phyloP scores from a whole-genome alignment of 371 early-diverging fungal genomes.

The Mucor velutinosus region DNA sequence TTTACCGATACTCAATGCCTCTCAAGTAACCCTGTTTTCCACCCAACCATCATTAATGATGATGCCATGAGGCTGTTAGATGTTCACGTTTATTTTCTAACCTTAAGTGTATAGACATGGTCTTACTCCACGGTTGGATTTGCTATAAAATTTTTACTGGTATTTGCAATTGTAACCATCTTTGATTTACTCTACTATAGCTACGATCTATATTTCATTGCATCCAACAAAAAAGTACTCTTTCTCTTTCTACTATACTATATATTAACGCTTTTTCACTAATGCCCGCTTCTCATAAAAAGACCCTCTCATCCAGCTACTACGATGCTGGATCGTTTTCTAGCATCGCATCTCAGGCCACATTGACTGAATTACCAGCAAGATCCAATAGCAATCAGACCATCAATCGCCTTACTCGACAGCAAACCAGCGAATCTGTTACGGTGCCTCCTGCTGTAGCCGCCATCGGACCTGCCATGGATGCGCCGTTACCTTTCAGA shows the following conservation, averaged over 20 bases:
- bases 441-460: not conserved
- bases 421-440: not conserved
- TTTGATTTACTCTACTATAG: not conserved
- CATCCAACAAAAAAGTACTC: not conserved
- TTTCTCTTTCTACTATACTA: not conserved
- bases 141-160: conserved; percentile 7
- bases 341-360: conserved; percentile 33
- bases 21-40: not conserved
- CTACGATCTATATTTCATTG: not conserved
- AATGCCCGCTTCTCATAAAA: conserved; percentile 1
- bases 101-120: not conserved
- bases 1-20: not conserved
- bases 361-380: conserved; percentile 24
- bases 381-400: not conserved
- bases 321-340: conserved; percentile 22
- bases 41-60: not conserved
- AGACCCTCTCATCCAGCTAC: conserved; percentile 9
- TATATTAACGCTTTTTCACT: not conserved
- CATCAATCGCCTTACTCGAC: not conserved
- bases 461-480: not conserved
- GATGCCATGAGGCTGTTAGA: conserved; percentile 3
- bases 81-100: conserved; percentile 1
- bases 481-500: conserved; percentile 12
- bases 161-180: not conserved
- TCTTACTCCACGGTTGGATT: conserved; percentile 2